Base-by-base conservation (phyloP, 2,329 filamentous ascomycete species). In the Lachnellula occidentalis region DNA sequence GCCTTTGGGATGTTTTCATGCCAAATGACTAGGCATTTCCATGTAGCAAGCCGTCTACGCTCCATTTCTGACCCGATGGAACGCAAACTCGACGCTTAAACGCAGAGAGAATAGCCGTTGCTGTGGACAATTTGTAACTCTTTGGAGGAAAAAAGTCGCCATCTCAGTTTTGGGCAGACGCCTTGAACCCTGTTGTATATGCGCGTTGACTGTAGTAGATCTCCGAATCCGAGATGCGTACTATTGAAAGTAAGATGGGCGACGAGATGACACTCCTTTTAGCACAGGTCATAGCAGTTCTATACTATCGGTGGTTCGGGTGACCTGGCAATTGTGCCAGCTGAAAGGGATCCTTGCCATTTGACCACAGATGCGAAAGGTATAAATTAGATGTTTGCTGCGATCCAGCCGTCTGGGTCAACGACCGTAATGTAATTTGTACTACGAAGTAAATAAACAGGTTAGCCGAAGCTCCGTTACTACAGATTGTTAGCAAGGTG, bases 251-350 rank as follows among this genome's bases (percentile, higher is more conserved):
- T 39, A 17, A 39, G 36, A 39, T 15, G n/a, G 17, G n/a, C 36
- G 15, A 39, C 8, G 19, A 43, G 41, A 24, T 43, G 19, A 19
- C 5, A 19, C 15, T 41, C 15, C 9, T 39, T 17, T 2, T 41
- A 41, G 8, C 36, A n/a, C n/a, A n/a, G n/a, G n/a, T n/a, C n/a
- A n/a, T n/a, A n/a, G n/a, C n/a, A n/a, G 15, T 9, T 39, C 3
- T 17, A 8, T 31, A 31, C 27, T 37, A 39, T 53, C 15, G 45
- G 43, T 24, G 36, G 14, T 6, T 17, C 24, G 39, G 36, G 36
- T 48, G 50, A 45, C 50, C 37, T 47, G n/a, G 49, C 27, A 17
- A 14, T 46, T 43, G 47, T n/a, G 27, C 11, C 37, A 54, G 31
- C 14, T 54, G 17, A 24, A 24, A 21, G 34, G 46, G 27, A 31